Evolutionary conservation across 2,329 filamentous ascomycete genomes (phyloP).

Genomic region (Camptophora hylomeconis): DNA sequence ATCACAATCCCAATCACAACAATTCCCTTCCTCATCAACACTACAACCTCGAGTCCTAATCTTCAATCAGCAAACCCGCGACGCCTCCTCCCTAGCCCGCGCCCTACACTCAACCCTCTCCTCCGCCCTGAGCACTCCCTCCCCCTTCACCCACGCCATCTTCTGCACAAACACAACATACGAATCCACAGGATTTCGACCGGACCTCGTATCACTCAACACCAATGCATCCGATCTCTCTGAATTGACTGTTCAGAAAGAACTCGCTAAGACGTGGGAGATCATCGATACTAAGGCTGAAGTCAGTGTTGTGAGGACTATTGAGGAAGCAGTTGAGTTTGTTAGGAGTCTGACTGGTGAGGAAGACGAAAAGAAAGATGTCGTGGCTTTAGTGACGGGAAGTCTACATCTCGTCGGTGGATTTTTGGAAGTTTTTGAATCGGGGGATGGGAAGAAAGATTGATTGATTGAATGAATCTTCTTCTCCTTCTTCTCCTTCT

Average conservation of each 20-base stretch:
- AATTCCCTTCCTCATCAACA: conserved; percentile 17
- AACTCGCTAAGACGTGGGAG: conserved; percentile 49
- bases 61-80: conserved; percentile 86
- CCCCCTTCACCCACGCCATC: conserved; percentile 57
- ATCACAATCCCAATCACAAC: conserved; percentile 17
- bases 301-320: conserved; percentile 48
- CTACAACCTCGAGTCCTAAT: conserved; percentile 47
- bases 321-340: conserved; percentile 54
- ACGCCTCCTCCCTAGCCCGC: conserved; percentile 53
- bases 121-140: conserved; percentile 24
- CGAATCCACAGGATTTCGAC: conserved; percentile 44
- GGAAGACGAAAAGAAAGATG: conserved; percentile 27
- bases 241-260: conserved; percentile 52
- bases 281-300: conserved; percentile 38
- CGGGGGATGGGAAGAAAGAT: neutral
- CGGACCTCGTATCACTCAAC: conserved; percentile 51
- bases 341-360: conserved; percentile 34
- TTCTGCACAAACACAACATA: conserved; percentile 71
- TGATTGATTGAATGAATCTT: too few relatives aligned
- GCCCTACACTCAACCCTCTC: conserved; percentile 48
- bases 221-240: conserved; percentile 45
- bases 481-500: too few relatives aligned
- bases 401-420: conserved; percentile 77
- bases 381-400: conserved; percentile 63
- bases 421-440: conserved; percentile 58